phyloP scores from a whole-genome alignment of 1,284 basidiomycete species.

The Hymenochaete sp. region DNA sequence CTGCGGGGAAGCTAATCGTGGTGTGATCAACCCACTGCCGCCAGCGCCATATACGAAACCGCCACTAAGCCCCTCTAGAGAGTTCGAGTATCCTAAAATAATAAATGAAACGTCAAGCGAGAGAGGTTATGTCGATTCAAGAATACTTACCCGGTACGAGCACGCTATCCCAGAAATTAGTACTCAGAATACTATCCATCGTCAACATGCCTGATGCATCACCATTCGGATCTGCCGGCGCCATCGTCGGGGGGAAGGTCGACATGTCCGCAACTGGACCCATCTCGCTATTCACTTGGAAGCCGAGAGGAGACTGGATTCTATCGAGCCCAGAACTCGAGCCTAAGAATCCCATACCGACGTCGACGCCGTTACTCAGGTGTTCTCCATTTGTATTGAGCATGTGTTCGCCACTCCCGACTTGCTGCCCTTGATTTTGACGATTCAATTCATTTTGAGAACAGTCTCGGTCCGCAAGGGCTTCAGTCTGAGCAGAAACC shows the following conservation, averaged over 20 bases:
- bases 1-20: constrained; percentile 31
- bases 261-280: constrained; percentile 69
- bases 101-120: not conserved
- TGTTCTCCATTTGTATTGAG: constrained; percentile 15
- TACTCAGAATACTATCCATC: constrained; percentile 72
- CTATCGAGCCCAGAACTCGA: constrained; percentile 17
- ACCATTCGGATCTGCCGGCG: constrained; percentile 37
- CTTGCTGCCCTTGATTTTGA: constrained; percentile 12
- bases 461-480: no score
- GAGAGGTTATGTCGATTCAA: constrained; percentile 11
- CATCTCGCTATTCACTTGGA: constrained; percentile 71
- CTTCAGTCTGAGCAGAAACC: constrained; percentile 51
- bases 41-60: constrained; percentile 76
- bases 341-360: constrained; percentile 18
- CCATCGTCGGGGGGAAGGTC: constrained; percentile 78
- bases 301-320: constrained; percentile 35
- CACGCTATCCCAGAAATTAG: constrained; percentile 76
- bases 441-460: no score
- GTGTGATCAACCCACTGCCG: constrained; percentile 66
- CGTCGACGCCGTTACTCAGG: constrained; percentile 16
- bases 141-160: constrained; percentile 64
- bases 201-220: constrained; percentile 46
- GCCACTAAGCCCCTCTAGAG: constrained; percentile 69
- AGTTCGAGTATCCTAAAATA: constrained; percentile 57
- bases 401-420: not conserved